Percentiles rank a stretch among this genome's conserved stretches.
phyloP scores from a whole-genome alignment of 305 asterid genomes.

The Petunia hybrid region DNA sequence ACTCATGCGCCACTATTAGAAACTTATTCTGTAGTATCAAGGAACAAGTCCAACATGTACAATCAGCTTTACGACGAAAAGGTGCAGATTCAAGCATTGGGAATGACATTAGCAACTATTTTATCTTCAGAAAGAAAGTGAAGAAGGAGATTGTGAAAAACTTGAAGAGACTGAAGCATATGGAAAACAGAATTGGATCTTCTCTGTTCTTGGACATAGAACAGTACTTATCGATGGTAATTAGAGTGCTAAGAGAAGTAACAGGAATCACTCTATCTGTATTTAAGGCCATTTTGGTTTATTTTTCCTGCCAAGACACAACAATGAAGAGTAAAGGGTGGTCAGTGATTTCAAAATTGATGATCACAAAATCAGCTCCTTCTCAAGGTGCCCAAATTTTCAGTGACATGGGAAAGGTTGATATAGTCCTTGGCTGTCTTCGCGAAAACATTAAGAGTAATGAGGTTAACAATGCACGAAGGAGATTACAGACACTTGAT shows the following conservation, averaged over 20 bases:
- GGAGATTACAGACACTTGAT: slow-evolving; percentile 44
- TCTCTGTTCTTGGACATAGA: slow-evolving; percentile 26
- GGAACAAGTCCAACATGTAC: slow-evolving; percentile 53
- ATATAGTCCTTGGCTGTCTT: slow-evolving; percentile 42
- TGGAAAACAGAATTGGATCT: slow-evolving; percentile 43
- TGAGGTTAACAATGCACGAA: slow-evolving; percentile 39
- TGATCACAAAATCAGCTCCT: slow-evolving; percentile 40
- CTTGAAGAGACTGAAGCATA: slow-evolving; percentile 43
- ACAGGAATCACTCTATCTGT: slow-evolving; percentile 34
- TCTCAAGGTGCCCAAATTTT: slow-evolving; percentile 4
- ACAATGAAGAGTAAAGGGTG: slow-evolving; percentile 38
- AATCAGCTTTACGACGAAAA: slow-evolving; percentile 64
- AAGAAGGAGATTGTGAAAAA: slow-evolving; percentile 41
- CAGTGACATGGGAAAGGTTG: slow-evolving; percentile 49
- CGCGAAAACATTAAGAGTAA: slow-evolving; percentile 25
- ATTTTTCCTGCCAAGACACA: slow-evolving; percentile 42
- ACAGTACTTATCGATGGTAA: slow-evolving; percentile 11
- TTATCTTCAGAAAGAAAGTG: slow-evolving; percentile 50
- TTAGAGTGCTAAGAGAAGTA: slow-evolving; percentile 37
- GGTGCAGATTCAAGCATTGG: slow-evolving; percentile 47
- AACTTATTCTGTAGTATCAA: slow-evolving; percentile 49
- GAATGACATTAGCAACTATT: slow-evolving; percentile 37
- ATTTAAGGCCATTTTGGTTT: slow-evolving; percentile 44
- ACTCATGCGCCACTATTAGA: slow-evolving; percentile 55
- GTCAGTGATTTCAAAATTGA: slow-evolving; percentile 54